Evolutionary conservation across 1,284 basidiomycete species (phyloP).

Genomic region (Cronartium quercuum): DNA sequence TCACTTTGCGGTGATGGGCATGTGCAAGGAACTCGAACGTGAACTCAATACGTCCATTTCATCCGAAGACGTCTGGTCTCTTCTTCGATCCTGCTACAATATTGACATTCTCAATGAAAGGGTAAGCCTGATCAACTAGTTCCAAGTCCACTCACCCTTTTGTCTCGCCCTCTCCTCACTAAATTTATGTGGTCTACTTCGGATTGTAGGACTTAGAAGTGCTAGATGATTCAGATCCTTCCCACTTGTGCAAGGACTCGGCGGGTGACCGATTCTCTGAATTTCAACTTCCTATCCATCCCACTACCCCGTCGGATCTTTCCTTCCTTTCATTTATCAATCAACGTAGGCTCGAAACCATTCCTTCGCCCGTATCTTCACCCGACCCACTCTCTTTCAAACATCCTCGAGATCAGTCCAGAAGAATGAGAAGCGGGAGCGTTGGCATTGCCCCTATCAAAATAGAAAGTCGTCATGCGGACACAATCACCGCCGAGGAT

Average conservation of each 20-base stretch:
- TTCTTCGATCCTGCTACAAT: conserved; percentile 20
- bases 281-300: conserved; percentile 37
- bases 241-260: conserved; percentile 1
- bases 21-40: conserved; percentile 31
- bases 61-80: conserved; percentile 7
- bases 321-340: conserved; percentile 12
- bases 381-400: not conserved
- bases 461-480: not conserved
- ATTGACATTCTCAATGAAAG: conserved; percentile 23
- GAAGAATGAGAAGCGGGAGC: not conserved
- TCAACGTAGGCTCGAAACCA: conserved; percentile 5
- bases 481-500: conserved; percentile 1
- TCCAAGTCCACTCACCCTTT: not conserved
- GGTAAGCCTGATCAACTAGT: too few species aligned
- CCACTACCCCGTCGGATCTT: conserved; percentile 6
- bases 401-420: not conserved
- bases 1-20: conserved; percentile 33
- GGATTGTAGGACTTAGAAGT: conserved; percentile 21
- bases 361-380: conserved; percentile 9
- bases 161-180: not conserved
- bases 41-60: conserved; percentile 16
- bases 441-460: not conserved
- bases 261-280: conserved; percentile 12
- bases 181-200: not conserved
- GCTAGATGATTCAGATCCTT: conserved; percentile 6